These are phyloP conservation scores for Schwanniomyces polymorphus DNA, from an alignment of 805 yeast genomes.

Conservation along the genomic window DNA sequence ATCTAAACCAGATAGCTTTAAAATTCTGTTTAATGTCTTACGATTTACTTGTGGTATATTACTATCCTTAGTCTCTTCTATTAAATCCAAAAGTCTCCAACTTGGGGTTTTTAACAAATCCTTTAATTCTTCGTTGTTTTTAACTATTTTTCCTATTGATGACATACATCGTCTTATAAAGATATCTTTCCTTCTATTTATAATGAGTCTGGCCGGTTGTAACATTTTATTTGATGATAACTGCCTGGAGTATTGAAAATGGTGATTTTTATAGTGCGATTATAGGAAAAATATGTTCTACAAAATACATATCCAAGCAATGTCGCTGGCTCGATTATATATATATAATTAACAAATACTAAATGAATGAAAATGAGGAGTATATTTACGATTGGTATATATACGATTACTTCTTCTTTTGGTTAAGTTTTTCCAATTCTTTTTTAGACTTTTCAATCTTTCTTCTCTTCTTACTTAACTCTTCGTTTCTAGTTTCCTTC, in stretches of 20 bases:
- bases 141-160: not conserved
- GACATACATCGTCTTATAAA: not conserved
- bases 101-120: constrained; percentile 9
- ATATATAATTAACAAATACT: not conserved
- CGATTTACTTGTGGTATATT: constrained; percentile 12
- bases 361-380: not conserved
- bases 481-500: constrained; percentile 75
- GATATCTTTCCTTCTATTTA: not conserved
- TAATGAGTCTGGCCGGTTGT: not conserved
- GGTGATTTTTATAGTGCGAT: not conserved
- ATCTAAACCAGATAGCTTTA: constrained; percentile 34
- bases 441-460: constrained; percentile 65
- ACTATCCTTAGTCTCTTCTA: constrained; percentile 4
- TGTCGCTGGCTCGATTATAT: not conserved
- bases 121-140: constrained; percentile 6
- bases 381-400: not conserved
- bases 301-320: not conserved
- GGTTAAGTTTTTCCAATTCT: constrained; percentile 26
- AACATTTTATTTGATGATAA: not conserved
- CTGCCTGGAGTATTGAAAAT: not conserved
- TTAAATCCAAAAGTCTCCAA: constrained; percentile 18
- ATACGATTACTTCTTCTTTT: constrained; percentile 5
- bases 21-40: constrained; percentile 23
- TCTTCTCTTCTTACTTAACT: constrained; percentile 66
- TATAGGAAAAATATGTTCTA: not conserved